These are phyloP conservation scores for Misopates orontium DNA, from an alignment of 257 asterid species.

Conservation along the genomic window DNA sequence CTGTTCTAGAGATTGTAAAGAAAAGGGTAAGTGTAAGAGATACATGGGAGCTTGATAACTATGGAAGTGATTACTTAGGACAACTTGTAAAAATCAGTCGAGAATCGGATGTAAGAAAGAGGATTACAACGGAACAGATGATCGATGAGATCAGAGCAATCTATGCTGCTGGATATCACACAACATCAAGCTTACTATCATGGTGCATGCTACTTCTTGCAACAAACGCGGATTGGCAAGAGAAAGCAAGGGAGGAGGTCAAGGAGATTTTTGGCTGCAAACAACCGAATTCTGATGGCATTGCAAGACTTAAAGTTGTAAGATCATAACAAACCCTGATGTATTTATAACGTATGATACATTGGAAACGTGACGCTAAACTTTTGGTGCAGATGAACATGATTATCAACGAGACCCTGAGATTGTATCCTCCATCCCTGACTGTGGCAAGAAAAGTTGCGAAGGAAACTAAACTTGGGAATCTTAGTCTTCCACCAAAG, in stretches of 20 bases:
- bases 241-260: conserved; percentile 64
- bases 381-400: conserved; percentile 46
- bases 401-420: conserved; percentile 59
- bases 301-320: conserved; percentile 54
- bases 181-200: conserved; percentile 39
- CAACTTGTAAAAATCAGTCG: conserved; percentile 34
- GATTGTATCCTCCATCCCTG: conserved; percentile 55
- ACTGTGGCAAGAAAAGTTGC: conserved; percentile 47
- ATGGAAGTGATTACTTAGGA: conserved; percentile 44
- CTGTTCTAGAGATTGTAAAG: conserved; percentile 40
- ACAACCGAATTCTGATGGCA: conserved; percentile 48
- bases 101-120: conserved; percentile 41
- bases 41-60: neutral
- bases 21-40: conserved; percentile 28
- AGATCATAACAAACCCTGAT: conserved; percentile 10
- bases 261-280: conserved; percentile 32
- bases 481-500: conserved; percentile 36
- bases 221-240: conserved; percentile 62
- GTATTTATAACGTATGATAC: neutral
- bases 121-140: conserved; percentile 71
- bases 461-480: conserved; percentile 39
- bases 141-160: conserved; percentile 26
- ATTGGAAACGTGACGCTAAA: too few relatives aligned
- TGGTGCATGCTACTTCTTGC: conserved; percentile 66
- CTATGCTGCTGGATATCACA: too few relatives aligned